Base-by-base conservation (phyloP, 2,329 filamentous ascomycete species). In the Byssothecium circinans region DNA sequence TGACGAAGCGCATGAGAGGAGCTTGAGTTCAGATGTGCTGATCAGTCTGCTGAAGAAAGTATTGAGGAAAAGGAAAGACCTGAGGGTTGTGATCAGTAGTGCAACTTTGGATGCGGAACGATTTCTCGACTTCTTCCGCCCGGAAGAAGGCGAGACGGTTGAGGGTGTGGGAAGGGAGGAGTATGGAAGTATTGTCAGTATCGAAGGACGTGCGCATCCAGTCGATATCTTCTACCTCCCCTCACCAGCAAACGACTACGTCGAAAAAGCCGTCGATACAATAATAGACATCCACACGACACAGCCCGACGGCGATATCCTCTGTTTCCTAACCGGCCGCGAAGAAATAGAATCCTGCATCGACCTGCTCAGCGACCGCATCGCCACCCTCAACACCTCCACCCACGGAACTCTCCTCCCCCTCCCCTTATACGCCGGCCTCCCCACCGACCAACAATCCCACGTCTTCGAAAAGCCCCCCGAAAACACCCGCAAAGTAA, bases 1-100 rank as follows among this genome's bases (percentile, higher is more conserved):
- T 7, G 94, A 99, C 66, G 92, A 97, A 73, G 94, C 92, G 6
- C 94, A 99, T 67, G 92, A 97, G 72, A 81, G 94, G 44, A 96
- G 91, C 40, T 81, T 97, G 49, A 95, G 89, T 68, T 95, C 91
- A 0, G 94, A 99, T 65, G 83, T 99, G 11, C 78, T 97, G 7
- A 80, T 99, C 3, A 92, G 94, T 0, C 76, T 97, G 12, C 72
- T 99, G 32, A 96, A 95, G 69, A 97, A 97, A 70, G 92, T 99
- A 41, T 76, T 84, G 45, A 89, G 83, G 68, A 87, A 84, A 62
- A 80, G 94, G 35, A 81, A 87, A 7, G 91, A 96, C 49, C 73
- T 97, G 43, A 84, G 91, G 17, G 87, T 97, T 53, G 85, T 99
- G 41, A 82, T 99, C 65, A 96, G 90, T 72, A 96, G 91, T 69